These are phyloP conservation scores for Pythium biforme DNA, from an alignment of 352 stramenopile genomes.

Conservation along the genomic window DNA sequence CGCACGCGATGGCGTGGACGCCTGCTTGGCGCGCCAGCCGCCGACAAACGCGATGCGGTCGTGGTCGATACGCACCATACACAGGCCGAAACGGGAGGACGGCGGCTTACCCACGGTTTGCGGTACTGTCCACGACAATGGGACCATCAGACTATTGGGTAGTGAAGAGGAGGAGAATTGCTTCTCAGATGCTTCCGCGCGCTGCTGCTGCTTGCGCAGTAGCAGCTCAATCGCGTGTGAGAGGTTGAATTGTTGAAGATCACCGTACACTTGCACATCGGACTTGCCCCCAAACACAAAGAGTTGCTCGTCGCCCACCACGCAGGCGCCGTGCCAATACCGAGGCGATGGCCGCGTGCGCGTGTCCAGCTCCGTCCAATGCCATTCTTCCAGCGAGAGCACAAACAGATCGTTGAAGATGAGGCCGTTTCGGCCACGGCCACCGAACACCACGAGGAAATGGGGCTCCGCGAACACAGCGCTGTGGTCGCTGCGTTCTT, in stretches of 20 bases:
- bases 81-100: conserved; percentile 47
- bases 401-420: conserved; percentile 51
- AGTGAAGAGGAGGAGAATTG: background rate
- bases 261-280: conserved; percentile 44
- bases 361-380: conserved; percentile 34
- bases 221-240: conserved; percentile 1
- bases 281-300: conserved; percentile 71
- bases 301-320: conserved; percentile 29
- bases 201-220: background rate
- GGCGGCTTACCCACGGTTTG: conserved; percentile 52
- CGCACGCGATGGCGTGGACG: background rate
- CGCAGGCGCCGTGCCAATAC: conserved; percentile 29
- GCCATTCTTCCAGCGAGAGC: conserved; percentile 48
- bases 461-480: conserved; percentile 50
- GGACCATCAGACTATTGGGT: background rate
- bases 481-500: conserved; percentile 55
- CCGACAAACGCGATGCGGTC: conserved; percentile 25
- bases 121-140: conserved; percentile 37
- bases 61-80: conserved; percentile 20
- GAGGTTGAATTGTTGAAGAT: conserved; percentile 42
- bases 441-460: conserved; percentile 51
- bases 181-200: background rate
- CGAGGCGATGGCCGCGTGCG: conserved; percentile 15
- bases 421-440: conserved; percentile 49
- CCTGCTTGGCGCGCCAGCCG: conserved; percentile 14